Evolutionary conservation across 164 flowering plant genomes (phyloP), one percentile per base, ranked within the genome.

Genomic region (Piper betle): DNA sequence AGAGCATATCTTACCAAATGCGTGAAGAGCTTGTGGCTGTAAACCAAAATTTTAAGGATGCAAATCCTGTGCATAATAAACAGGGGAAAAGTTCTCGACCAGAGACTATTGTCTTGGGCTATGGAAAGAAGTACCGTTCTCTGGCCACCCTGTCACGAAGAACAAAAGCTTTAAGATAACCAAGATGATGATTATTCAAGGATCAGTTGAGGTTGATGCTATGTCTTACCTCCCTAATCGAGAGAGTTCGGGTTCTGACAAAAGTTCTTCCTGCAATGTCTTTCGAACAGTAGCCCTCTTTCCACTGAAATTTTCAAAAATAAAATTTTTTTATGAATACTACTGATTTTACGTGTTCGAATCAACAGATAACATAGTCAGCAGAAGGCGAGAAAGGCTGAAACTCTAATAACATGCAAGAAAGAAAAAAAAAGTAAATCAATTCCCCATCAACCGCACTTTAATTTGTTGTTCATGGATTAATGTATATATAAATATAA

Each of bases 191-290:
- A 6, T 18, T 0, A 18, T 15, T 2, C 19, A 19, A 39, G 3
- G 19, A 62, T 13, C 15, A 39, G n/a, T 20, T 8, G 15, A 11
- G 52, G 48, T 13, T 46, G 15, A 46, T 10, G 50, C 57, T 55
- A 5, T 17, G 25, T 0, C 61, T 71, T 68, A 61, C 78, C 78
- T 74, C 65, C 72, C 74, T 64, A 74, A 55, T 55, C 55, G 70
- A 46, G 73, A 60, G 53, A 74, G 75, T 52, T 69, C 66, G 25
- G 78, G 73, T 63, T 74, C 74, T 39, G 65, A 65, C 68, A 71
- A 18, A 43, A 74, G 58, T 58, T 71, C 55, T 56, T 66, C 78
- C 58, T 58, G 70, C 50, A 74, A 66, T 46, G 78, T 52, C 52
- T 41, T 63, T 52, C 50, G 39, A 50, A 54, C 62, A 15, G 56